Evolutionary conservation across 495 filamentous ascomycete genomes (phyloP).

Genomic region (Melanomma pulvis-pyrius): DNA sequence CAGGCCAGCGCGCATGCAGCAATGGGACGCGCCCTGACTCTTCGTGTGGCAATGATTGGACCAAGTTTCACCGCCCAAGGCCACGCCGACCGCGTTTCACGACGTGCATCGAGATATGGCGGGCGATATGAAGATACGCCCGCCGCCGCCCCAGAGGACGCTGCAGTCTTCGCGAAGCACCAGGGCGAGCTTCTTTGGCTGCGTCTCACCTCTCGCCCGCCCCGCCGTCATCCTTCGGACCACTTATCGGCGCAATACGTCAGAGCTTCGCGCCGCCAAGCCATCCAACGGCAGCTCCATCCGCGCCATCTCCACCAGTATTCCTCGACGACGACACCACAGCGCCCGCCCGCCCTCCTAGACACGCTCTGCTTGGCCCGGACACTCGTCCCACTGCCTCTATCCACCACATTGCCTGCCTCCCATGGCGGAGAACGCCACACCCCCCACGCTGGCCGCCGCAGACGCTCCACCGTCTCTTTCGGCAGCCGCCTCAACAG

Average conservation of each 20-base stretch:
- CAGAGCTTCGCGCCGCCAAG: constrained; percentile 21
- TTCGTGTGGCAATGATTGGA: constrained; percentile 34
- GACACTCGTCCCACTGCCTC: neutral
- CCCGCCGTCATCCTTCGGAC: neutral
- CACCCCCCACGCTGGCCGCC: constrained; percentile 8
- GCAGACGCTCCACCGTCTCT: constrained; percentile 10
- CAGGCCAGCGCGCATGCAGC: constrained; percentile 14
- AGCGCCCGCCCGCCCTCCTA: neutral
- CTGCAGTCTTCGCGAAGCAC: neutral
- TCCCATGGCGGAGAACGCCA: constrained; percentile 22
- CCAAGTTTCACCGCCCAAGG: constrained; percentile 16
- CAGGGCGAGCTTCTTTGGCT: neutral
- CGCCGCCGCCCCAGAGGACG: neutral
- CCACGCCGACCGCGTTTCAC: constrained; percentile 15
- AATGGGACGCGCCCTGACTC: constrained; percentile 23
- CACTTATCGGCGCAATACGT: constrained; percentile 2
- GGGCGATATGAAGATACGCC: neutral
- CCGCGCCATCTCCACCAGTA: neutral
- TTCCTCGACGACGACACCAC: neutral
- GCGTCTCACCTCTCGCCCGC: neutral
- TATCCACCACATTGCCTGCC: neutral
- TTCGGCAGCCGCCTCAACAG: constrained; percentile 20
- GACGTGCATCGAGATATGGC: constrained; percentile 17
- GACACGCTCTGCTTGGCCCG: neutral
- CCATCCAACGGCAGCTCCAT: constrained; percentile 8